Conservation (phyloP, 2,329 filamentous ascomycete genomes). For the Fusarium dlaminii region DNA sequence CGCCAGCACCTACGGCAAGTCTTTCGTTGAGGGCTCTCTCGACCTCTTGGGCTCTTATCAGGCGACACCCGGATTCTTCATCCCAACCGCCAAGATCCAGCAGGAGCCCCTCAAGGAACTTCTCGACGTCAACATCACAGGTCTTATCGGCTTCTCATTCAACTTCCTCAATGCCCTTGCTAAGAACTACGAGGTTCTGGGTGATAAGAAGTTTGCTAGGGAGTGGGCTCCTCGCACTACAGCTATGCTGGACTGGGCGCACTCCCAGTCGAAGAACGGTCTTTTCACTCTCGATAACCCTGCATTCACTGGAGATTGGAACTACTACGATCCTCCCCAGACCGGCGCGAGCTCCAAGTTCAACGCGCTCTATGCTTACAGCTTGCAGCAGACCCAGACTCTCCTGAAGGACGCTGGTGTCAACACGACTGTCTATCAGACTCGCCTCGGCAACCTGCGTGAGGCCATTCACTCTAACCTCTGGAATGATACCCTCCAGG, state of each 20-base stretch:
- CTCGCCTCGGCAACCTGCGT: neutral
- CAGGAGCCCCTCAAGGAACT: accelerated
- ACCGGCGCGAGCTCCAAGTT: neutral
- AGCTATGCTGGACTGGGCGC: neutral
- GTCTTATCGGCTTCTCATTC: neutral
- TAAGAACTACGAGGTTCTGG: neutral
- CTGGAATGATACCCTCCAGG: neutral
- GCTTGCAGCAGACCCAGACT: neutral
- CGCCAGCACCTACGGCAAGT: neutral
- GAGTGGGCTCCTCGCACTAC: neutral
- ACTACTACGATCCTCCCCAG: neutral
- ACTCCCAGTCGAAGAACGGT: accelerated
- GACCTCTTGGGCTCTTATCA: neutral
- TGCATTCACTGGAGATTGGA: neutral
- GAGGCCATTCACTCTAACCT: neutral
- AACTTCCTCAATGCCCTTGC: neutral
- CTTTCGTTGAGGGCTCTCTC: neutral
- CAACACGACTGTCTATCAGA: neutral
- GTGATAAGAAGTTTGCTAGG: accelerated
- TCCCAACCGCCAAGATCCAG: neutral
- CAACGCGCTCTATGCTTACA: neutral
- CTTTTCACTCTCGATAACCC: neutral
- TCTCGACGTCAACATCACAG: neutral
- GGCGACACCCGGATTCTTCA: neutral
- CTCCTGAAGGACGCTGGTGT: neutral